Evolutionary conservation across 2,329 filamentous ascomycete species (phyloP).

Genomic region (Colletotrichum phormii): DNA sequence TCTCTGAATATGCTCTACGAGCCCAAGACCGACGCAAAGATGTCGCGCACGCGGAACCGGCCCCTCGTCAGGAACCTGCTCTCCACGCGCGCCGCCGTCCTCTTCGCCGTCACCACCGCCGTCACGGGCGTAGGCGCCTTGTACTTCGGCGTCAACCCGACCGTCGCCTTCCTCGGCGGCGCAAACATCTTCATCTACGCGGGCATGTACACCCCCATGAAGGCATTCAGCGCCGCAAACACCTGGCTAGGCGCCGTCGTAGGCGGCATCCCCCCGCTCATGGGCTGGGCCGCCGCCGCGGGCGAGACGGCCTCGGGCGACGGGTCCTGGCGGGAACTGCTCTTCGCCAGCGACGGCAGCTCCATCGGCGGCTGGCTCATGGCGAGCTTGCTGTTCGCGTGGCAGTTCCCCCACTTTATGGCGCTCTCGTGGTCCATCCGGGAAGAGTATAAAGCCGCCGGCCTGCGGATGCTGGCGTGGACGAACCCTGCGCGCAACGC

Average conservation of each 20-base stretch:
- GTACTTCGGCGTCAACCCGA: conserved; percentile 93
- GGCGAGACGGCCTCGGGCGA: conserved; percentile 84
- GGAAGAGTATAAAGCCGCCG: conserved; percentile 84
- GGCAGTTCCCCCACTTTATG: conserved; percentile 99
- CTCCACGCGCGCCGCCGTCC: conserved; percentile 74
- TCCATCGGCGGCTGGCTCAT: conserved; percentile 88
- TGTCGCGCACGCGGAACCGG: conserved; percentile 92
- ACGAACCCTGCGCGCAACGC: conserved; percentile 87
- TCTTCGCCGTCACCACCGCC: conserved; percentile 84
- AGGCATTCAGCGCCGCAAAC: conserved; percentile 86
- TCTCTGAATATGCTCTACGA: conserved; percentile 98
- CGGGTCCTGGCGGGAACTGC: conserved; percentile 81
- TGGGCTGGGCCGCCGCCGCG: conserved; percentile 97
- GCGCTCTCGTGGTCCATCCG: conserved; percentile 89
- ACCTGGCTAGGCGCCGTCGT: conserved; percentile 96
- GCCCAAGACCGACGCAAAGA: conserved; percentile 87
- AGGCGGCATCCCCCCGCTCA: conserved; percentile 92
- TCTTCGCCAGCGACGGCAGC: conserved; percentile 73
- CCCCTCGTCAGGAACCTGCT: conserved; percentile 88
- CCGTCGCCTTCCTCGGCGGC: conserved; percentile 85
- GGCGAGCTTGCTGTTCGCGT: conserved; percentile 86
- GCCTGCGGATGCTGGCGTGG: conserved; percentile 83
- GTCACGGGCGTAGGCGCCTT: conserved; percentile 76
- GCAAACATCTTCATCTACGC: conserved; percentile 92
- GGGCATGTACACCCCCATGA: conserved; percentile 91